Percentiles rank a stretch among this genome's conserved stretches.
These are phyloP conservation scores for Canavalia ensiformis DNA, from an alignment of 306 rosid species.

Conservation along the genomic window DNA sequence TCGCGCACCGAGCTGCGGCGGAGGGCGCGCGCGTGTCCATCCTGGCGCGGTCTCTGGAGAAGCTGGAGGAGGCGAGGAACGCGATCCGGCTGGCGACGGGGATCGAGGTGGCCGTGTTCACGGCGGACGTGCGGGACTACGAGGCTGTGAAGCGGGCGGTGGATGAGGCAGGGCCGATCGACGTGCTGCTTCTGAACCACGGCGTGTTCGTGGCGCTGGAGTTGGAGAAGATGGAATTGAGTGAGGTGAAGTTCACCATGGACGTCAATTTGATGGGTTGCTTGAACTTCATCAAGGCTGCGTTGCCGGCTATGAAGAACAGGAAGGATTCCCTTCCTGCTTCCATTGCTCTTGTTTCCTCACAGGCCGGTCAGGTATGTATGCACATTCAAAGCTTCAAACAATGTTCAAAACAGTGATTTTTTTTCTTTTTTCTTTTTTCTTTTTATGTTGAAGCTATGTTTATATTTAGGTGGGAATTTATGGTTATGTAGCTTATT, in stretches of 20 bases:
- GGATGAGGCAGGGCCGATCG: slow-evolving; percentile 79
- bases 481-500: slow-evolving; percentile 90
- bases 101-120: slow-evolving; percentile 64
- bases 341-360: slow-evolving; percentile 84
- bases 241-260: slow-evolving; percentile 78
- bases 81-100: slow-evolving; percentile 76
- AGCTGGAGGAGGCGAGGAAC: slow-evolving; percentile 77
- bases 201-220: slow-evolving; percentile 80
- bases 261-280: slow-evolving; percentile 86
- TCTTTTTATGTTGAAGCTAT: slow-evolving; percentile 36
- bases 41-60: slow-evolving; percentile 72
- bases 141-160: slow-evolving; percentile 68
- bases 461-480: slow-evolving; percentile 74
- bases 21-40: slow-evolving; percentile 91
- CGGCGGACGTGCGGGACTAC: slow-evolving; percentile 82
- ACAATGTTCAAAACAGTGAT: neutral
- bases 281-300: slow-evolving; percentile 86
- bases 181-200: slow-evolving; percentile 80
- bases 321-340: slow-evolving; percentile 67
- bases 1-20: slow-evolving; percentile 82
- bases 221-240: slow-evolving; percentile 77
- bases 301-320: slow-evolving; percentile 71
- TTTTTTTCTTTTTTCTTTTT: no score
- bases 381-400: neutral
- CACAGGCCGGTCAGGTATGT: slow-evolving; percentile 93